Evolutionary conservation across 495 filamentous ascomycete genomes (phyloP).

Genomic region (Tricharina praecox): DNA sequence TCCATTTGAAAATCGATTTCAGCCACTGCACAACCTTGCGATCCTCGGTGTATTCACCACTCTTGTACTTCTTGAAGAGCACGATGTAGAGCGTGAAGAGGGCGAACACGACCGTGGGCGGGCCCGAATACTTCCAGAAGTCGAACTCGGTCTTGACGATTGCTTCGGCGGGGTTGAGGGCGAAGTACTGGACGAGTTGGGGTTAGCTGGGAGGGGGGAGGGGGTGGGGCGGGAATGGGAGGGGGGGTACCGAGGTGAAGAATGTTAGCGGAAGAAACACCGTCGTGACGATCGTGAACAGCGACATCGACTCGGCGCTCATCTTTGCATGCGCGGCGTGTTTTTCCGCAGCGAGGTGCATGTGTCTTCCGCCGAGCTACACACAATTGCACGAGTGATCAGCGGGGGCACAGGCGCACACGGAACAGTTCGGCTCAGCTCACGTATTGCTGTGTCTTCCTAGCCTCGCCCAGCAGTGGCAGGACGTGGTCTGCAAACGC

Average conservation of each 20-base stretch:
- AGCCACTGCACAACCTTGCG: too few species aligned
- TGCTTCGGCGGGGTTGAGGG: too few species aligned
- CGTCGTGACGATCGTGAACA: slow-evolving; percentile 7
- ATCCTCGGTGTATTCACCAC: background rate
- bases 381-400: background rate
- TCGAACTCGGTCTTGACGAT: too few species aligned
- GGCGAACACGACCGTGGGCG: background rate
- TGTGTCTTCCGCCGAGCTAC: background rate
- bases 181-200: too few species aligned
- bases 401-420: background rate
- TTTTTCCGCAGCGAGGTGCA: background rate
- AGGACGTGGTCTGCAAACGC: background rate
- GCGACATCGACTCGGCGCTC: background rate
- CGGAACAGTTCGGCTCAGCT: background rate
- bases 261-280: slow-evolving; percentile 10
- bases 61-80: background rate
- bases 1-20: too few species aligned
- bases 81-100: background rate
- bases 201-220: too few species aligned
- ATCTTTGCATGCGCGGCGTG: background rate
- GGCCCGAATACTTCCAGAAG: background rate
- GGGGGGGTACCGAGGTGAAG: slow-evolving; percentile 8
- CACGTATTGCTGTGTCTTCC: background rate
- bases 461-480: background rate
- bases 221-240: too few species aligned